phyloP scores from a whole-genome alignment of 768 basidiomycete species.

The Lentinula aciculospora region DNA sequence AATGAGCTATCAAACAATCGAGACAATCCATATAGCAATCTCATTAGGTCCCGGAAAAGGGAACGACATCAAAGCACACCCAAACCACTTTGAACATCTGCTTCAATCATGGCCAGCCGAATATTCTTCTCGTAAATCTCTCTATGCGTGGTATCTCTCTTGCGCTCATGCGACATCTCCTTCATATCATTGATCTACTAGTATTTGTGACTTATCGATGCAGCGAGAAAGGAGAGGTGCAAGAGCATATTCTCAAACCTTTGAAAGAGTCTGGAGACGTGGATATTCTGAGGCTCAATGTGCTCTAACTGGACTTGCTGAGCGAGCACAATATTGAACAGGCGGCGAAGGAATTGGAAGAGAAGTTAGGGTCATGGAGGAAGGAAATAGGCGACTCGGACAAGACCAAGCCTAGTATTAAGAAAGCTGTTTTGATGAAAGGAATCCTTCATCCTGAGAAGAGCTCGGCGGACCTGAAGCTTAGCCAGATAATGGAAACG shows the following conservation, averaged over 20 bases:
- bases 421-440: conserved; percentile 50
- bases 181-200: conserved; percentile 42
- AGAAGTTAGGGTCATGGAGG: conserved; percentile 17
- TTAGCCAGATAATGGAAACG: conserved; percentile 31
- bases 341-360: conserved; percentile 37
- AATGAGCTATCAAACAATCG: too few species aligned
- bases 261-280: conserved; percentile 26
- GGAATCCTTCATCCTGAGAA: conserved; percentile 52
- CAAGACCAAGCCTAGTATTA: conserved; percentile 29
- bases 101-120: conserved; percentile 11
- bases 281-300: conserved; percentile 36
- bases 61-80: too few species aligned
- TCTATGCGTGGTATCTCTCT: conserved; percentile 53
- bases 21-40: too few species aligned
- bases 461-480: conserved; percentile 41
- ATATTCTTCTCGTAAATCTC: conserved; percentile 46
- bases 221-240: conserved; percentile 26
- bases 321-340: conserved; percentile 44
- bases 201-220: conserved; percentile 52
- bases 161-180: conserved; percentile 48
- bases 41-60: too few species aligned
- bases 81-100: conserved; percentile 10
- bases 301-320: conserved; percentile 45
- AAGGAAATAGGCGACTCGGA: conserved; percentile 13
- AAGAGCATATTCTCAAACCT: conserved; percentile 33